These are phyloP conservation scores for Nicotiana attenuata DNA, from an alignment of 257 asterid species.

Conservation along the genomic window DNA sequence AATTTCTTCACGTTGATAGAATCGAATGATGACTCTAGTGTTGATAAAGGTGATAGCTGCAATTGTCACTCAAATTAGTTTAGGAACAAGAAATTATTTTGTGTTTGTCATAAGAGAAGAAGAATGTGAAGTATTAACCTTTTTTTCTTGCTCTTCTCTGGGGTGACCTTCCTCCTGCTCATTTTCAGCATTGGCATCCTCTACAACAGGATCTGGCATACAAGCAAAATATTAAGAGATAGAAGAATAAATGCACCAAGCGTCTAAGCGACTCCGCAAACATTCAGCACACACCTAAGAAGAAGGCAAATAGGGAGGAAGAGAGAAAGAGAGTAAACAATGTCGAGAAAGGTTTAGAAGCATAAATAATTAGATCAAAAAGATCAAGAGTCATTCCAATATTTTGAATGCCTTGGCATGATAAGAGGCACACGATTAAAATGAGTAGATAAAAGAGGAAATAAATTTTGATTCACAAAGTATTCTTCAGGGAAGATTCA, in stretches of 20 bases:
- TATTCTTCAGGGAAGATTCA: background rate
- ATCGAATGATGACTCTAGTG: constrained; percentile 83
- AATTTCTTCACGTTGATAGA: constrained; percentile 83
- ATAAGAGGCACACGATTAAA: background rate
- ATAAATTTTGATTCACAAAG: background rate
- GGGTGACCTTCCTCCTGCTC: constrained; percentile 41
- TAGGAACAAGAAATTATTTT: constrained; percentile 7
- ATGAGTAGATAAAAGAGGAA: background rate
- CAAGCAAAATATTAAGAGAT: background rate
- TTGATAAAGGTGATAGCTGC: constrained; percentile 91
- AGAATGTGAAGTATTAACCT: constrained; percentile 42
- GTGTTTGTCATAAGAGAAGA: constrained; percentile 7
- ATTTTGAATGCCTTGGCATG: background rate
- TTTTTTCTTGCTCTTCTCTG: constrained; percentile 62
- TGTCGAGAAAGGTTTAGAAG: background rate
- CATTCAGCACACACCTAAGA: background rate
- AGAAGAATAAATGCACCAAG: background rate
- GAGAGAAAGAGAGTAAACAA: background rate
- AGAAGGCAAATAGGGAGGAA: background rate
- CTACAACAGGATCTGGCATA: constrained; percentile 43
- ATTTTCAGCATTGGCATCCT: constrained; percentile 31
- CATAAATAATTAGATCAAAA: background rate
- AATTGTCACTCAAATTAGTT: constrained; percentile 17
- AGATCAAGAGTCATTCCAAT: background rate
- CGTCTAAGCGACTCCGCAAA: background rate